Evolutionary conservation across 768 basidiomycete species (phyloP), one percentile per base, ranked within the genome.

Genomic region (Panaeolus cyanescens): DNA sequence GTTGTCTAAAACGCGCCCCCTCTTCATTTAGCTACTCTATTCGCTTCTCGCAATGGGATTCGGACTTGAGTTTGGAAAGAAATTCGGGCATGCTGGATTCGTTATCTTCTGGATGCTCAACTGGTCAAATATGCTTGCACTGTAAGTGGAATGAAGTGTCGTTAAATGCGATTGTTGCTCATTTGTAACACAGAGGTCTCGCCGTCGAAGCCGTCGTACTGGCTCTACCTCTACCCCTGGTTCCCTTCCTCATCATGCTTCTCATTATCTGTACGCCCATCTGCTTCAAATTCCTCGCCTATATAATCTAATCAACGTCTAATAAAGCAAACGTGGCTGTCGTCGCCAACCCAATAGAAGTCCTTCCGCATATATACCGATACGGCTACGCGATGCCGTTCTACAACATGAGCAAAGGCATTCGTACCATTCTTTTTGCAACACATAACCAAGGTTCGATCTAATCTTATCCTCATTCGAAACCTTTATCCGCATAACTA

Each of bases 91-190:
- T 58, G 74, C 74, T 1, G 88, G 88, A 1, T 86, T 89, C 65
- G 65, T 88, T 36, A 75, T 89, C 25, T 89, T 85, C 66, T 90
- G 88, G 88, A 87, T 88, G 85, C 75, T 88, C 59, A 84, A 82
- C 59, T 89, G 80, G 77, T 42, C 75, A 42, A 81, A 77, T 32
- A 89, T 89, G 88, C 70, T 80, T 19, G 77, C 85, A 0, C 71
- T 84, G 84, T 80, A 71, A 32, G 83, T 72, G n/a, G 54, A n/a
- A 37, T 32, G 42, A 53, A 12, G n/a, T 36, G 50, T 17, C 20
- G 28, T 22, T 10, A 1, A n/a, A 6, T 17, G 3, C 17, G 28
- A 31, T 22, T 15, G 8, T 50, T 53, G 5, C 34, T 5, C 6
- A 40, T 57, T 15, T 30, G 36, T n/a, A 40, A 9, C 25, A 1